Conservation (phyloP, 345 rosid species). For the Aquilaria yunnanensis region DNA sequence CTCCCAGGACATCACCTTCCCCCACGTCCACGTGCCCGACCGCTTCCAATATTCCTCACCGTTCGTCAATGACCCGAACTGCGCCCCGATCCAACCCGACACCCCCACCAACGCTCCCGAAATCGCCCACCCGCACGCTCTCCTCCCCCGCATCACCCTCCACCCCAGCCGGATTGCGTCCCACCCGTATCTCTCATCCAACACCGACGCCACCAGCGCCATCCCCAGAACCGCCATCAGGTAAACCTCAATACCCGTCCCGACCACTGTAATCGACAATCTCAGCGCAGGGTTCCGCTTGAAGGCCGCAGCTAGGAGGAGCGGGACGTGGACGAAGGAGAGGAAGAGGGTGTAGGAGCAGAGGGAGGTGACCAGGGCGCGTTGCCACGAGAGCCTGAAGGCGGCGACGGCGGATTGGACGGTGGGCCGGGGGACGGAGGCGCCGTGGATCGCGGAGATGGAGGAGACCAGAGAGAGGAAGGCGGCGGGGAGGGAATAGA, state of each 20-base stretch:
- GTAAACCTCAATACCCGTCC: conserved; percentile 40
- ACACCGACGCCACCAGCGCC: conserved; percentile 52
- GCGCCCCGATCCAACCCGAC: conserved; percentile 45
- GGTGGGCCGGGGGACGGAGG: conserved; percentile 31
- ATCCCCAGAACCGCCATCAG: conserved; percentile 53
- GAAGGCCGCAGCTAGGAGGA: conserved; percentile 19
- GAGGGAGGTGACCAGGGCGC: conserved; percentile 46
- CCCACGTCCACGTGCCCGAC: conserved; percentile 25
- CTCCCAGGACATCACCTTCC: conserved; percentile 32
- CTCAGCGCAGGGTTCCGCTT: conserved; percentile 18
- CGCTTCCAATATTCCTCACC: conserved; percentile 15
- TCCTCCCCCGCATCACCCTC: conserved; percentile 47
- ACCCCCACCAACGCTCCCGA: conserved; percentile 35
- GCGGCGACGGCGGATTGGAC: conserved; percentile 22
- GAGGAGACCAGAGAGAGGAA: conserved; percentile 48
- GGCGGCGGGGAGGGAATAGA: conserved; percentile 42
- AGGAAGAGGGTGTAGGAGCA: conserved; percentile 37
- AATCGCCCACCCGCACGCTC: conserved; percentile 44
- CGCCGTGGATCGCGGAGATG: conserved; percentile 25
- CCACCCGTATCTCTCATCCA: conserved; percentile 56
- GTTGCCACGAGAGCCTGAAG: conserved; percentile 27
- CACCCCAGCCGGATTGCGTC: conserved; percentile 50
- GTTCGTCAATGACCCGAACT: conserved; percentile 39
- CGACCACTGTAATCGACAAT: conserved; percentile 21
- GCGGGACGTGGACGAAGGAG: conserved; percentile 29